Conservation (phyloP, 1,284 basidiomycete genomes). For the Pseudozyma hubeiensis region DNA sequence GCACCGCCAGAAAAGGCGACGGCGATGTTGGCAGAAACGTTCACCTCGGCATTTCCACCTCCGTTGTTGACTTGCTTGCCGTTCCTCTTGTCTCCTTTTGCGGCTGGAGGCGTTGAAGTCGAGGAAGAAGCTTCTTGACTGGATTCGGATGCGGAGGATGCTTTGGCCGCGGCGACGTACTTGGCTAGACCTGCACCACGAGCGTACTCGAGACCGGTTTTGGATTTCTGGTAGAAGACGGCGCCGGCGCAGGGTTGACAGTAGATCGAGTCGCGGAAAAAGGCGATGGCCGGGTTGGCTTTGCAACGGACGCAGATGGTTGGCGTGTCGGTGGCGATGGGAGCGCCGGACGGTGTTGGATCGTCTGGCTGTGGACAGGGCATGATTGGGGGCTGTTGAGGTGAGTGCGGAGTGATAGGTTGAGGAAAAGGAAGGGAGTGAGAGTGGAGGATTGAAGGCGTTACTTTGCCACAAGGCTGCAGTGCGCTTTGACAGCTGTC, state of each 20-base stretch:
- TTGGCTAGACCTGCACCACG: constrained; percentile 56
- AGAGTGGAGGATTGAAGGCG: no score
- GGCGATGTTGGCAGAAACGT: constrained; percentile 37
- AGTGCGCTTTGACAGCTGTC: constrained; percentile 4
- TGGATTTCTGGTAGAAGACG: constrained; percentile 56
- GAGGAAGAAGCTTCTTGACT: not conserved
- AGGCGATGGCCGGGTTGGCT: constrained; percentile 20
- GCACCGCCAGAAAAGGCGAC: constrained; percentile 35
- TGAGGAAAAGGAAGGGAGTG: not conserved
- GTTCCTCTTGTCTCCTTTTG: constrained; percentile 1
- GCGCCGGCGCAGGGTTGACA: constrained; percentile 49
- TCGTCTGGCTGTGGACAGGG: constrained; percentile 49
- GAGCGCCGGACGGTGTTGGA: constrained; percentile 3
- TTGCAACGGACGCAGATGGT: constrained; percentile 55
- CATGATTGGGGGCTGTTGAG: constrained; percentile 14
- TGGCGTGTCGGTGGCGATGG: not conserved
- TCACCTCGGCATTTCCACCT: constrained; percentile 26
- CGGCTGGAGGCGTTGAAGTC: not conserved
- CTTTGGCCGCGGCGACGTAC: constrained; percentile 35
- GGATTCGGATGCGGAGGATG: not conserved
- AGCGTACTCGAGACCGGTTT: constrained; percentile 50
- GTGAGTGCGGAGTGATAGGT: not conserved
- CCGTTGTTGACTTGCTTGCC: constrained; percentile 30
- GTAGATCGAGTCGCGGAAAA: constrained; percentile 58
- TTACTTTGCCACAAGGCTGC: constrained; percentile 3